These are phyloP conservation scores for Penicillium fimorum DNA, from an alignment of 495 filamentous ascomycete genomes.

Conservation along the genomic window DNA sequence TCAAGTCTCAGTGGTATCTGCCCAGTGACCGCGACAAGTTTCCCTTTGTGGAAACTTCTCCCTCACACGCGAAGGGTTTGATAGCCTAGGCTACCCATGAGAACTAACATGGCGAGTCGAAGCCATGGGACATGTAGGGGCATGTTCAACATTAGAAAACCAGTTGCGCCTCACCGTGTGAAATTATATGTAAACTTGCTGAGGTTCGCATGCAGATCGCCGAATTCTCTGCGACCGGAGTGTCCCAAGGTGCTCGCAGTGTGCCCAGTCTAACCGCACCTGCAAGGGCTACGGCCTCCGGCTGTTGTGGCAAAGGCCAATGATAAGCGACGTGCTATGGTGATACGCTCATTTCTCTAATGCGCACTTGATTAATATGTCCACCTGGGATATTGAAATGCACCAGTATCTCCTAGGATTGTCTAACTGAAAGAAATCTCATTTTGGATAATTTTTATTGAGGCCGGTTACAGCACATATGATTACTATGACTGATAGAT, in stretches of 20 bases:
- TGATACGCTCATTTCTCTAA: neutral
- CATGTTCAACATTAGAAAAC: neutral
- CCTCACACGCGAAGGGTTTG: neutral
- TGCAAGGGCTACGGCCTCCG: neutral
- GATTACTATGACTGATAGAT: neutral
- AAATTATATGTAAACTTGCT: neutral
- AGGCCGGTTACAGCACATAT: neutral
- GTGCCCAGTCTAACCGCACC: neutral
- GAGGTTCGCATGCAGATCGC: neutral
- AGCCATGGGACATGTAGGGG: neutral
- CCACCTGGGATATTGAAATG: constrained; percentile 9
- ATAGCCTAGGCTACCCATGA: neutral
- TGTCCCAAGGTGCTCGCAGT: neutral
- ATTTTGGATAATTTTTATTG: neutral
- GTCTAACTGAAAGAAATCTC: neutral
- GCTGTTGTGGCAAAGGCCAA: neutral
- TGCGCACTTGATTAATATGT: neutral
- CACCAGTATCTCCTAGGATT: neutral
- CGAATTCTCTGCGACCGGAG: neutral
- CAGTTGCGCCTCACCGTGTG: neutral
- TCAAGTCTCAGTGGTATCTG: neutral
- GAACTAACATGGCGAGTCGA: neutral
- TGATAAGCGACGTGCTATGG: neutral
- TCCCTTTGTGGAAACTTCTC: neutral
- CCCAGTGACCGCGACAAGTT: neutral